Conservation (phyloP, 169 alveolate species). For the Eimeria sp. region DNA sequence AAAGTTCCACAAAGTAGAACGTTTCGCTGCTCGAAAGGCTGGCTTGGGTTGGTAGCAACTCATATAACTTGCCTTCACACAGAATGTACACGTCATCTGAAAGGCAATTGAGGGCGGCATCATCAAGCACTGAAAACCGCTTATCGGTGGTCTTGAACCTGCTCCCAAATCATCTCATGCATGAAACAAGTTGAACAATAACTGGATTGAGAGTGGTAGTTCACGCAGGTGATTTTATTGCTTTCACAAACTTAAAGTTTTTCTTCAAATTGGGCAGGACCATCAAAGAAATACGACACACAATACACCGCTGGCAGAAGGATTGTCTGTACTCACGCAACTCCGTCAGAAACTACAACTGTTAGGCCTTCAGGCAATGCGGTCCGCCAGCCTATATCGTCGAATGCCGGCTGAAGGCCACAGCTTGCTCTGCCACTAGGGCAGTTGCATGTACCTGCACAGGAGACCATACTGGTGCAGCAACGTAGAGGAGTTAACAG, state of each 20-base stretch:
- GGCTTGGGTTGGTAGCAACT: background rate
- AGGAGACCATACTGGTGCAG: background rate
- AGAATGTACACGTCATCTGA: conserved; percentile 26
- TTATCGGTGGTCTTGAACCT: conserved; percentile 1
- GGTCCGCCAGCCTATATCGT: background rate
- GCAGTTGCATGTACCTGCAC: conserved; percentile 50
- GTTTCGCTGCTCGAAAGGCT: background rate
- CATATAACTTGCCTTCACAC: conserved; percentile 59
- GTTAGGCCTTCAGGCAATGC: conserved; percentile 24
- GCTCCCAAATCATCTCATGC: conserved; percentile 16
- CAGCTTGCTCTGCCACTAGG: conserved; percentile 10
- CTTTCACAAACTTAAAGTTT: background rate
- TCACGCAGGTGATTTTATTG: background rate
- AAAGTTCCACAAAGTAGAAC: background rate
- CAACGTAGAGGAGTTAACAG: background rate
- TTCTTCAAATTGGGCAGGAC: background rate
- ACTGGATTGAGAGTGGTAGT: background rate
- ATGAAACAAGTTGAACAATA: background rate
- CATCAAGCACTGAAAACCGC: background rate
- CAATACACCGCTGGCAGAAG: background rate
- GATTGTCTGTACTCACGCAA: background rate
- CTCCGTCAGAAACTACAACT: background rate
- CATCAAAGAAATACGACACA: background rate
- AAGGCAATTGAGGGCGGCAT: background rate
- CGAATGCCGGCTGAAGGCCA: background rate